Evolutionary conservation across 495 filamentous ascomycete species (phyloP).

Genomic region (Baudoinia panamericana): DNA sequence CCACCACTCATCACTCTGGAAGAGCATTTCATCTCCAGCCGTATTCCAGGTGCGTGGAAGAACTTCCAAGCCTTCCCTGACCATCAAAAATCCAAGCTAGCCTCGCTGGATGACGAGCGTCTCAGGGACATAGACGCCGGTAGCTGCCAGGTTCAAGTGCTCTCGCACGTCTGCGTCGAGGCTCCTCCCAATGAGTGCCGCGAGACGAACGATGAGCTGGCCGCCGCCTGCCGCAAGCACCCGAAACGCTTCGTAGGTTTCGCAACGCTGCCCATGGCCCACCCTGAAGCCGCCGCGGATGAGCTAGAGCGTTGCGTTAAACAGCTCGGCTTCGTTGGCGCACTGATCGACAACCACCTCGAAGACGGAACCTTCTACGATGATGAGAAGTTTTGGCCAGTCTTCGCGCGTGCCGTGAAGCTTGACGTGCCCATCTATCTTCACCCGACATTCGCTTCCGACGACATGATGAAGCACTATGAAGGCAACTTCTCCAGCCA

Average conservation of each 20-base stretch:
- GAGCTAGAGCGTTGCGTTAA: slow-evolving; percentile 37
- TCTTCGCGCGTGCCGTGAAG: slow-evolving; percentile 37
- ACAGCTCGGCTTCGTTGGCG: slow-evolving; percentile 39
- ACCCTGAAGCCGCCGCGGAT: slow-evolving; percentile 33
- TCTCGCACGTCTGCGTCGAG: neutral
- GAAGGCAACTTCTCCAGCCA: slow-evolving; percentile 27
- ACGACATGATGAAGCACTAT: slow-evolving; percentile 25
- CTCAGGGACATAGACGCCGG: neutral
- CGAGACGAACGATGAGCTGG: slow-evolving; percentile 39
- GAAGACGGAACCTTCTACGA: slow-evolving; percentile 35
- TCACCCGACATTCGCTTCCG: slow-evolving; percentile 36
- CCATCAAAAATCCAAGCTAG: neutral
- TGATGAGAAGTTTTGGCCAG: slow-evolving; percentile 29
- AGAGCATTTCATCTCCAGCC: neutral
- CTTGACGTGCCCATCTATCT: slow-evolving; percentile 47
- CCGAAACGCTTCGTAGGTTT: slow-evolving; percentile 40
- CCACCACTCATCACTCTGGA: slow-evolving; percentile 6
- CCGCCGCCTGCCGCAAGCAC: slow-evolving; percentile 31
- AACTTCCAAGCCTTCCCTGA: neutral
- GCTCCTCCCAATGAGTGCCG: neutral
- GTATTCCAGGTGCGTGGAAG: neutral
- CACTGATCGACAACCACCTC: slow-evolving; percentile 40
- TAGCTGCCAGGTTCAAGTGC: neutral
- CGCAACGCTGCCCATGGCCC: slow-evolving; percentile 37
- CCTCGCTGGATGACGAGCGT: neutral